These are phyloP conservation scores for Barnettozyma botsteinii DNA, from an alignment of 805 yeast genomes.

Conservation along the genomic window DNA sequence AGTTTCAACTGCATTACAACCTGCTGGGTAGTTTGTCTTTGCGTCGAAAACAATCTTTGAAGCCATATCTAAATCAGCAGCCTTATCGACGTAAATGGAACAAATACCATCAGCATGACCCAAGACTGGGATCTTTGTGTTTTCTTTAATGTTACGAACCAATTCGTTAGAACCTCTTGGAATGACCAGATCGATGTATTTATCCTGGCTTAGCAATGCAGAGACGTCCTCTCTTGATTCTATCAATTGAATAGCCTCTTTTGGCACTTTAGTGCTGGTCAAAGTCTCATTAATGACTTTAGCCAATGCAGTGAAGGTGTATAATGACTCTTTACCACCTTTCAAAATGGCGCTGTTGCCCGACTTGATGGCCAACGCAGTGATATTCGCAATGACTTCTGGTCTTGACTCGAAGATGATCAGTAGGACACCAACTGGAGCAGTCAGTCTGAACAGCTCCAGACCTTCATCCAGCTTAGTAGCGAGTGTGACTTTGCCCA, in stretches of 20 bases:
- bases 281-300: conserved; percentile 59
- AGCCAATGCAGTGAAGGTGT: conserved; percentile 82
- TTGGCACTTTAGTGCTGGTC: conserved; percentile 63
- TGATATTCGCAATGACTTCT: conserved; percentile 96
- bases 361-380: conserved; percentile 91
- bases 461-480: conserved; percentile 87
- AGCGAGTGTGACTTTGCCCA: conserved; percentile 82
- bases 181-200: conserved; percentile 87
- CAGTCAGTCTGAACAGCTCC: conserved; percentile 72
- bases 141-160: conserved; percentile 77
- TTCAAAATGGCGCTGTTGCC: conserved; percentile 96
- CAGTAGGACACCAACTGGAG: conserved; percentile 91
- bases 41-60: conserved; percentile 72
- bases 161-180: conserved; percentile 97
- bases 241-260: conserved; percentile 77
- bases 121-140: conserved; percentile 91
- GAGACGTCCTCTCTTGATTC: conserved; percentile 87
- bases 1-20: conserved; percentile 96
- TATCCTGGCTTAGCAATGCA: conserved; percentile 77
- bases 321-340: conserved; percentile 91
- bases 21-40: conserved; percentile 96
- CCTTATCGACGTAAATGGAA: conserved; percentile 74
- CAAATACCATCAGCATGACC: conserved; percentile 99
- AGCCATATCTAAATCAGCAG: conserved; percentile 76
- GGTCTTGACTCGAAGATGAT: conserved; percentile 96